A percentile compares a stretch with the other conserved stretches of the same genome.
These are phyloP conservation scores for Tympanopsis confertula DNA, from an alignment of 2,329 filamentous ascomycete species.

Conservation along the genomic window DNA sequence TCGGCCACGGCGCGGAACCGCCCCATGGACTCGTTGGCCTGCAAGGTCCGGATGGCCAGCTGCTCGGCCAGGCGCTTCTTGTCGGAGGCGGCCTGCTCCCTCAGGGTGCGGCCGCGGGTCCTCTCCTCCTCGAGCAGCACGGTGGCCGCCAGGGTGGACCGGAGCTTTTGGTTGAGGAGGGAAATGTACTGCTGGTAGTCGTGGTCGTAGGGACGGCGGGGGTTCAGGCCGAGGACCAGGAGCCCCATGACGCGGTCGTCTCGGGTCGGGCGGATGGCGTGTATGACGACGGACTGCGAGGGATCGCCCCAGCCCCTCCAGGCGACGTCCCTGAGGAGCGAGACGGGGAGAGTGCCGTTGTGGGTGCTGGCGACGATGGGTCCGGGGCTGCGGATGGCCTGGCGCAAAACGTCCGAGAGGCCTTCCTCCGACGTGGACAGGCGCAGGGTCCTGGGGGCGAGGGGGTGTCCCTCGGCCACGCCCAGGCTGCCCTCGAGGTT, in stretches of 20 bases:
- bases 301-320: conserved; percentile 55
- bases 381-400: conserved; percentile 21
- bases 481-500: conserved; percentile 31
- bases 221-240: conserved; percentile 59
- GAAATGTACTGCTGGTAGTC: conserved; percentile 60
- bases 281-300: conserved; percentile 54
- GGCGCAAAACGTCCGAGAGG: conserved; percentile 24
- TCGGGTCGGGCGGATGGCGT: conserved; percentile 57
- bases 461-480: conserved; percentile 27
- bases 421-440: conserved; percentile 23
- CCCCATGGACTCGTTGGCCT: conserved; percentile 41
- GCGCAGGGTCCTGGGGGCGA: conserved; percentile 23
- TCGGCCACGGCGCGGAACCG: conserved; percentile 62
- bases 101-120: conserved; percentile 34
- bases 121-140: conserved; percentile 63
- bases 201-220: conserved; percentile 60
- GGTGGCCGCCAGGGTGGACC: conserved; percentile 58
- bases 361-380: conserved; percentile 27
- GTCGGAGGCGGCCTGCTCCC: conserved; percentile 57
- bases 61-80: conserved; percentile 55
- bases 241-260: conserved; percentile 56
- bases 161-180: conserved; percentile 41
- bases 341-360: conserved; percentile 41
- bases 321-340: conserved; percentile 43
- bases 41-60: conserved; percentile 41